Conservation (phyloP, 148 eudicot species). For the Rheum nobile region DNA sequence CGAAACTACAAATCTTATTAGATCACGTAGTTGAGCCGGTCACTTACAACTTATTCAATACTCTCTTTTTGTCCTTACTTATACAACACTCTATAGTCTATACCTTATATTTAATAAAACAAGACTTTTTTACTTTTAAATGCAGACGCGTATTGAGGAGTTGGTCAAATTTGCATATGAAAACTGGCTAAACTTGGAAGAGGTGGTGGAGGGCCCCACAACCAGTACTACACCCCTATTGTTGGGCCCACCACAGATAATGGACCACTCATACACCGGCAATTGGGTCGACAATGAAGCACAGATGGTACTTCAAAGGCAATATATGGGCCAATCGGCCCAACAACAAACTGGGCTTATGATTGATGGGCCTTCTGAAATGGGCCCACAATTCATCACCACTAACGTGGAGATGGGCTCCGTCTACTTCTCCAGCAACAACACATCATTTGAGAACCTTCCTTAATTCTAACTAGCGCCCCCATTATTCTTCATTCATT, state of each 20-base stretch:
- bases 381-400: not conserved
- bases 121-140: not conserved
- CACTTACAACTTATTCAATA: no score
- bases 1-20: not conserved
- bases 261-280: not conserved
- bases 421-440: not conserved
- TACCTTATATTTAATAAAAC: not conserved
- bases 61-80: no score
- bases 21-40: not conserved
- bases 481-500: not conserved
- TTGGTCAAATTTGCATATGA: not conserved
- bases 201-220: not conserved
- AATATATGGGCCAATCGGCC: not conserved
- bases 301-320: not conserved
- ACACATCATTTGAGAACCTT: not conserved
- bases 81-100: not conserved
- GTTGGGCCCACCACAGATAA: not conserved
- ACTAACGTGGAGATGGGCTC: conserved; percentile 4
- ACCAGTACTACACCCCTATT: not conserved
- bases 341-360: not conserved
- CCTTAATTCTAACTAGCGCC: not conserved
- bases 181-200: not conserved
- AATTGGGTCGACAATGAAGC: not conserved
- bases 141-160: not conserved
- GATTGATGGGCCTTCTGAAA: not conserved